Conservation (phyloP, 164 flowering plant species). For the Liriodendron chinense region DNA sequence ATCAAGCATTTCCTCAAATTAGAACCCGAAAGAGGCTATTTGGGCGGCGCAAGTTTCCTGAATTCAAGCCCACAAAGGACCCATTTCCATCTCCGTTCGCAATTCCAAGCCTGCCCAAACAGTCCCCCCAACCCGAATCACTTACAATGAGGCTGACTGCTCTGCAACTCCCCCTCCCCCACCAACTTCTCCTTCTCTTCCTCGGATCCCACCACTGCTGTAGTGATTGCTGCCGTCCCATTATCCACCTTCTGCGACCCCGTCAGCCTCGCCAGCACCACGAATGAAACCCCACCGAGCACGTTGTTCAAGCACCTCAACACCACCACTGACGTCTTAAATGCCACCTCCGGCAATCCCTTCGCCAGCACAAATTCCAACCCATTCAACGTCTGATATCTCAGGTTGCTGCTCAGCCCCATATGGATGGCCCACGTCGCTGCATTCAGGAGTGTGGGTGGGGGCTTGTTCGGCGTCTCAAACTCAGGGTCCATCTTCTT, state of each 20-base stretch:
- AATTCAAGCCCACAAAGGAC: background rate
- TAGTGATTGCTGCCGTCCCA: background rate
- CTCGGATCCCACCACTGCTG: constrained; percentile 15
- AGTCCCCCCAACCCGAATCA: constrained; percentile 15
- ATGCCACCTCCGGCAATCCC: constrained; percentile 50
- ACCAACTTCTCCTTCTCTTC: constrained; percentile 53
- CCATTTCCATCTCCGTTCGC: background rate
- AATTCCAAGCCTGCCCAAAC: background rate
- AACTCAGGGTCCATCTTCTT: constrained; percentile 91
- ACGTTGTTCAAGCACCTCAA: constrained; percentile 77
- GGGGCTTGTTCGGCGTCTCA: constrained; percentile 83
- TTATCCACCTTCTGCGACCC: constrained; percentile 68
- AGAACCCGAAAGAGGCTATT: background rate
- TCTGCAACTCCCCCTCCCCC: constrained; percentile 19
- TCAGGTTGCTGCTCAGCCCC: constrained; percentile 85
- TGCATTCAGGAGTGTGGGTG: constrained; percentile 78
- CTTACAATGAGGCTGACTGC: constrained; percentile 30
- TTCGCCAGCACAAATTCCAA: constrained; percentile 71
- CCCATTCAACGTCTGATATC: constrained; percentile 90
- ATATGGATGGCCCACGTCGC: constrained; percentile 84
- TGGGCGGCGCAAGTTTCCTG: background rate
- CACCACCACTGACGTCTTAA: constrained; percentile 67
- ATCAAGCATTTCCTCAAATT: background rate
- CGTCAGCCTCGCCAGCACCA: constrained; percentile 76
- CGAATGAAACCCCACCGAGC: constrained; percentile 87